Evolutionary conservation across 345 rosid species (phyloP).

Genomic region (Brassica nigra): DNA sequence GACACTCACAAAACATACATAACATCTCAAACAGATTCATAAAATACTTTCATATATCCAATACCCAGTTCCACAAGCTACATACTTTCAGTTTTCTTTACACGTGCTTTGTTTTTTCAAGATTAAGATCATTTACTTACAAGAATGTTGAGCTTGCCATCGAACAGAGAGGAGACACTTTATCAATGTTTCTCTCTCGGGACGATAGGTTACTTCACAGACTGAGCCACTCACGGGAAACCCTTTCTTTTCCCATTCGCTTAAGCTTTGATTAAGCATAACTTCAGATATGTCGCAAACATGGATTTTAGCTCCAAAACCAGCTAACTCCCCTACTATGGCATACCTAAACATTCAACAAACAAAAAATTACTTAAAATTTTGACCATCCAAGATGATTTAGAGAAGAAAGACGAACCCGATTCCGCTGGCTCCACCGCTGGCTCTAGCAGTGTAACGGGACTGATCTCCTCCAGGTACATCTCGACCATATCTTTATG

Average conservation of each 20-base stretch:
- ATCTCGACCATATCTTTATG: conserved; percentile 85
- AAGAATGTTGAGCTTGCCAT: neutral
- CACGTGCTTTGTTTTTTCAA: neutral
- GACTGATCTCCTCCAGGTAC: conserved; percentile 20
- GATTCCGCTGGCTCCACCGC: neutral
- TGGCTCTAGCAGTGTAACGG: neutral
- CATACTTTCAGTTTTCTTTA: neutral
- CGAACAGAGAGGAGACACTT: neutral
- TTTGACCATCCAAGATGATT: neutral
- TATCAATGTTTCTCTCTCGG: neutral
- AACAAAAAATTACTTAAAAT: neutral
- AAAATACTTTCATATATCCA: no score
- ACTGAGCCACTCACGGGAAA: neutral
- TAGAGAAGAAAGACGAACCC: neutral
- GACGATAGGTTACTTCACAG: neutral
- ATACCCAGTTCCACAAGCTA: no score
- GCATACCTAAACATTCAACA: neutral
- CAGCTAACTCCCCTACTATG: neutral
- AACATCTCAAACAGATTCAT: no score
- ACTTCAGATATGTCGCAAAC: neutral
- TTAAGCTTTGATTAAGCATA: neutral
- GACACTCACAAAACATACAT: no score
- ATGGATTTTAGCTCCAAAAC: neutral
- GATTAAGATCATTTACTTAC: neutral
- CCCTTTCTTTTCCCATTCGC: neutral